These are phyloP conservation scores for Phytophthora hybrid DNA, from an alignment of 352 stramenopile species.

Conservation along the genomic window DNA sequence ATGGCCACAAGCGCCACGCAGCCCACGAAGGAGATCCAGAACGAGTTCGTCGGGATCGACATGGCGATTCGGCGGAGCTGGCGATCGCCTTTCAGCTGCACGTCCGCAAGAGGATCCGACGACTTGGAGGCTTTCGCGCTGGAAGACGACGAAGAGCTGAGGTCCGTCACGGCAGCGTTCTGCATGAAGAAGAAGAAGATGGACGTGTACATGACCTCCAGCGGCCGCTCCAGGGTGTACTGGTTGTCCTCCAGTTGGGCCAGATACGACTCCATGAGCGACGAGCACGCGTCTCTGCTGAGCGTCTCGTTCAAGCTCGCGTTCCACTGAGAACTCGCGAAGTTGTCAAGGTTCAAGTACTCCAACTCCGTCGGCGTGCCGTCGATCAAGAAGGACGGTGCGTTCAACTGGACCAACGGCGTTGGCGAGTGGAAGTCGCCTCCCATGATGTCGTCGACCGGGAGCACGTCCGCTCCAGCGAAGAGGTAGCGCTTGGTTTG, in stretches of 20 bases:
- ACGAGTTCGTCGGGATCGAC: constrained; percentile 41
- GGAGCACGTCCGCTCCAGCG: constrained; percentile 43
- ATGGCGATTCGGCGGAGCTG: constrained; percentile 44
- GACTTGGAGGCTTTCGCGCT: constrained; percentile 6
- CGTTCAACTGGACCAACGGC: constrained; percentile 53
- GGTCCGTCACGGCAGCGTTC: constrained; percentile 43
- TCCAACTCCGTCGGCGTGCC: constrained; percentile 34
- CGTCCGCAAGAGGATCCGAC: constrained; percentile 33
- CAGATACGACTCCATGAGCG: constrained; percentile 59
- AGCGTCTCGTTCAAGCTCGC: constrained; percentile 31
- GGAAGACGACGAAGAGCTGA: constrained; percentile 25
- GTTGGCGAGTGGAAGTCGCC: constrained; percentile 53
- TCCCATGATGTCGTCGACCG: constrained; percentile 23
- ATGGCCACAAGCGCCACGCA: constrained; percentile 34
- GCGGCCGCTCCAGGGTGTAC: constrained; percentile 45
- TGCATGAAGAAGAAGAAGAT: constrained; percentile 56
- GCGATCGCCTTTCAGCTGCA: constrained; percentile 47
- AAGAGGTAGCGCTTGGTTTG: constrained; percentile 56
- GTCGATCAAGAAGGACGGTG: constrained; percentile 32
- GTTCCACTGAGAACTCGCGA: constrained; percentile 34
- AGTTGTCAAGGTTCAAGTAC: constrained; percentile 39
- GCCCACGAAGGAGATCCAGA: constrained; percentile 41
- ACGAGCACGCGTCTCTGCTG: constrained; percentile 39
- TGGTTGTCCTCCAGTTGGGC: constrained; percentile 47
- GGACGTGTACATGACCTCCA: constrained; percentile 60